Evolutionary conservation across 1,284 basidiomycete genomes (phyloP).

Genomic region (Pseudomicrostroma phylloplanum): DNA sequence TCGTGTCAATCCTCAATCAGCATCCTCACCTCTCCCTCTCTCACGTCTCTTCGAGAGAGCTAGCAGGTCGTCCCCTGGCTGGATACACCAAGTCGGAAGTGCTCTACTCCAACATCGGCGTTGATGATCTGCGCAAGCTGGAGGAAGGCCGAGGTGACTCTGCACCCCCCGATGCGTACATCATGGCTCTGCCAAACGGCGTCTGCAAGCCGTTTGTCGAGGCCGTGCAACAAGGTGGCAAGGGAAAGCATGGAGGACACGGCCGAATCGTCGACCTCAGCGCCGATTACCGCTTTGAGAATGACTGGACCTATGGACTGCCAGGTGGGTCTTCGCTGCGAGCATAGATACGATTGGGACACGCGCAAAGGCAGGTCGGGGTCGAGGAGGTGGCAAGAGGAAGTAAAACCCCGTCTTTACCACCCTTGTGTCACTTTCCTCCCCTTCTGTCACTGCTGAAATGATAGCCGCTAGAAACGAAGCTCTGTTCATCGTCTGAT

Average conservation of each 20-base stretch:
- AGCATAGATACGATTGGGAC: not conserved
- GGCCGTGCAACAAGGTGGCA: conserved; percentile 69
- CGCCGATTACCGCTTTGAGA: conserved; percentile 92
- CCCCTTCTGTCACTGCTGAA: too few relatives aligned
- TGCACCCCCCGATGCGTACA: conserved; percentile 48
- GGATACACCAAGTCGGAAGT: conserved; percentile 76
- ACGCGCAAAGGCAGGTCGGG: not conserved
- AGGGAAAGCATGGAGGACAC: conserved; percentile 63
- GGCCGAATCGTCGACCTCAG: conserved; percentile 72
- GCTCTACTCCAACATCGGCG: conserved; percentile 51
- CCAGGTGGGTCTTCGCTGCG: conserved; percentile 69
- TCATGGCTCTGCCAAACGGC: conserved; percentile 96
- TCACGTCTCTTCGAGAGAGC: conserved; percentile 92
- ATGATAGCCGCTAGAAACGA: too few relatives aligned
- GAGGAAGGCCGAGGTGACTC: conserved; percentile 41
- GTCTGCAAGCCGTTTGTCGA: conserved; percentile 96
- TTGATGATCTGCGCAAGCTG: conserved; percentile 46
- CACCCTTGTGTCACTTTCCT: too few relatives aligned
- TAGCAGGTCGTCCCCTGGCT: conserved; percentile 72
- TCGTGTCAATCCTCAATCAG: conserved; percentile 73
- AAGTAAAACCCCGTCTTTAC: not conserved
- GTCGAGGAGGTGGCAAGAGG: conserved; percentile 8
- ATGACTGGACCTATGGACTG: conserved; percentile 92
- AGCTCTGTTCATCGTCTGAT: too few relatives aligned
- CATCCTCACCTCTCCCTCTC: conserved; percentile 84